Percentiles rank a stretch among this genome's conserved stretches.
phyloP scores from a whole-genome alignment of 2,329 filamentous ascomycete species.

The Sporothrix humicola region DNA sequence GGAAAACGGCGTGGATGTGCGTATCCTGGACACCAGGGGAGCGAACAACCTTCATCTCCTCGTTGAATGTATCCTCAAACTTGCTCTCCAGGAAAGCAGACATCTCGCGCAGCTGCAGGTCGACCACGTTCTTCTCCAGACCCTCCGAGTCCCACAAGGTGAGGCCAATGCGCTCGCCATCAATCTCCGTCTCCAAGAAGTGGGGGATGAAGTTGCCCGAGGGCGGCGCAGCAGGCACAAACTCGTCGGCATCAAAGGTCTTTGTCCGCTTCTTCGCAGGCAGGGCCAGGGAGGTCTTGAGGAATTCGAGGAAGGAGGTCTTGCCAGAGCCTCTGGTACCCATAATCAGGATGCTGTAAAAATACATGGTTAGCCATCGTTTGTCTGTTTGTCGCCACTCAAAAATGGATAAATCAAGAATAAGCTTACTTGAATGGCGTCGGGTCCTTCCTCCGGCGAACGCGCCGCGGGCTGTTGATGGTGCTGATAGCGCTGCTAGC shows the following conservation, averaged over 20 bases:
- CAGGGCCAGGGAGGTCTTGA: conserved; percentile 82
- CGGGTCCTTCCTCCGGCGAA: conserved; percentile 93
- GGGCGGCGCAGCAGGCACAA: conserved; percentile 56
- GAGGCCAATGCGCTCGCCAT: conserved; percentile 86
- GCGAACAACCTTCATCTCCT: conserved; percentile 96
- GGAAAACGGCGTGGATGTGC: conserved; percentile 94
- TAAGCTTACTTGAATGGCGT: conserved; percentile 93
- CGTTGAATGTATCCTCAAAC: conserved; percentile 95
- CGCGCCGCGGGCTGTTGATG: conserved; percentile 88
- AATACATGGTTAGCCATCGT: conserved; percentile 26
- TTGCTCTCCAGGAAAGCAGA: conserved; percentile 93
- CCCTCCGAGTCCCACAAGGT: conserved; percentile 98
- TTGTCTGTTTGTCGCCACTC: neutral
- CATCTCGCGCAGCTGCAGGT: conserved; percentile 91
- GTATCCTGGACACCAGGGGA: conserved; percentile 93
- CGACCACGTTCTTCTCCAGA: conserved; percentile 91
- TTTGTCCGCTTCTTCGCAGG: conserved; percentile 77
- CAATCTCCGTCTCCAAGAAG: conserved; percentile 93
- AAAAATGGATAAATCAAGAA: neutral
- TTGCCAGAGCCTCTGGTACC: conserved; percentile 89
- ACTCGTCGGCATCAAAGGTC: conserved; percentile 63
- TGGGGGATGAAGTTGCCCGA: conserved; percentile 80
- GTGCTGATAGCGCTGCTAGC: conserved; percentile 89
- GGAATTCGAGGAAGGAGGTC: conserved; percentile 94
- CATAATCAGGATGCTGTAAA: conserved; percentile 79